These are phyloP conservation scores for Wickerhamomyces chaumierensis DNA, from an alignment of 805 yeast genomes.

Conservation along the genomic window DNA sequence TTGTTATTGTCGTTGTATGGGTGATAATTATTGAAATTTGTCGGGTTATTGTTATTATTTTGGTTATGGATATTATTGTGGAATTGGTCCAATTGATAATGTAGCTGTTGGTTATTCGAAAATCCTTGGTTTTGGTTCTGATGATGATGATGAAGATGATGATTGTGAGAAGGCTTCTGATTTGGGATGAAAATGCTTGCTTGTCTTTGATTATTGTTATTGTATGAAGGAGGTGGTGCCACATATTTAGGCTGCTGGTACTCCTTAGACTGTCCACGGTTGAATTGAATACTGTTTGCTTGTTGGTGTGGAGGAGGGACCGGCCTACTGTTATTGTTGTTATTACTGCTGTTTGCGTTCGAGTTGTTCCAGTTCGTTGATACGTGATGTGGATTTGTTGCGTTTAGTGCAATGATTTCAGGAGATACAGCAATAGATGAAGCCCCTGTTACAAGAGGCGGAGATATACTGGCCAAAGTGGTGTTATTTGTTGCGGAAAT, in stretches of 20 bases:
- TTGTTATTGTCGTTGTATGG: too few relatives aligned
- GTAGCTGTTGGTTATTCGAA: too few relatives aligned
- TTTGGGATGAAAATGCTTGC: too few relatives aligned
- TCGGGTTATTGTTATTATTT: too few relatives aligned
- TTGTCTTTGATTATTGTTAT: too few relatives aligned
- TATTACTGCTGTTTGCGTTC: background rate
- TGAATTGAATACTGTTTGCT: too few relatives aligned
- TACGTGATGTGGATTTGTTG: background rate
- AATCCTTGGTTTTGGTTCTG: too few relatives aligned
- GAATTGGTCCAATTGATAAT: too few relatives aligned
- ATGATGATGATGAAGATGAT: too few relatives aligned
- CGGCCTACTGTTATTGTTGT: background rate
- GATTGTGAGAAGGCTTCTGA: too few relatives aligned
- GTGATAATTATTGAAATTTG: too few relatives aligned
- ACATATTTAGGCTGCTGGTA: background rate
- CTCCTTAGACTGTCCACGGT: background rate
- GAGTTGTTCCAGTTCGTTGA: background rate
- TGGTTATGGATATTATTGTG: too few relatives aligned
- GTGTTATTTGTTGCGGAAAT: background rate
- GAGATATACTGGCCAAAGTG: background rate
- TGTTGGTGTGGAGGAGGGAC: background rate
- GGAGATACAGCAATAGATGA: background rate
- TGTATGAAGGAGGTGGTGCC: background rate
- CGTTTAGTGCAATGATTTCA: background rate
- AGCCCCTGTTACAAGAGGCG: background rate